Percentiles rank a stretch among this genome's conserved stretches.
phyloP scores from a whole-genome alignment of 148 eudicot genomes.

The Persicaria tinctoria region DNA sequence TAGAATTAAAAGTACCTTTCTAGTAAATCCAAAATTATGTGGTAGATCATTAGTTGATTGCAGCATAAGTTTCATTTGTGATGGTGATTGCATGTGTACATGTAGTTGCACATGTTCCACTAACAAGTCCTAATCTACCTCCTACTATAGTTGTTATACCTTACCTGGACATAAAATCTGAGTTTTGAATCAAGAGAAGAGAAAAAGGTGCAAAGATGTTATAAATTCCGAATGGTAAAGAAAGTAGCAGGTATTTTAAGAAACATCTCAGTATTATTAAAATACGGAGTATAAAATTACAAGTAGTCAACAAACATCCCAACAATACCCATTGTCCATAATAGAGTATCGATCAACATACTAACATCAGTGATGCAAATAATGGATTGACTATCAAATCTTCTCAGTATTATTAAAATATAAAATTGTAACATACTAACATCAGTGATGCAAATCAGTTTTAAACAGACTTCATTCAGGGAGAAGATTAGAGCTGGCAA shows the following conservation, averaged over 20 bases:
- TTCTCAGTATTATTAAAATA: not conserved
- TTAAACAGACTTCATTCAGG: not conserved
- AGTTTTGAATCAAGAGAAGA: slow-evolving; percentile 13
- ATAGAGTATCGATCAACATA: not conserved
- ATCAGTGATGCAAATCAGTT: not conserved
- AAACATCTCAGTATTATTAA: not conserved
- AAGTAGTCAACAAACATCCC: not conserved
- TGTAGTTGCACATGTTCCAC: slow-evolving; percentile 96
- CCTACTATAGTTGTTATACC: slow-evolving; percentile 95
- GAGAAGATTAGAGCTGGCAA: too few relatives aligned
- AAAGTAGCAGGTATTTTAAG: not conserved
- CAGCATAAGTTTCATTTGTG: slow-evolving; percentile 83
- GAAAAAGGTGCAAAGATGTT: not conserved
- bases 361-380: not conserved
- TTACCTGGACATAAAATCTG: slow-evolving; percentile 20
- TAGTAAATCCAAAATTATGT: slow-evolving; percentile 90
- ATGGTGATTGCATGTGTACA: slow-evolving; percentile 84
- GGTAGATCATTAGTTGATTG: slow-evolving; percentile 88
- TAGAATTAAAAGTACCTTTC: slow-evolving; percentile 45
- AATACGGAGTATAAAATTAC: too few relatives aligned
- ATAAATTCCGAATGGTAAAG: not conserved
- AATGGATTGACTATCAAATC: not conserved
- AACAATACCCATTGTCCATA: not conserved
- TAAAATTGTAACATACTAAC: not conserved
- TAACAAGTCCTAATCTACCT: slow-evolving; percentile 97